These are phyloP conservation scores for Dipteronia dyeriana DNA, from an alignment of 345 rosid genomes.

Conservation along the genomic window DNA sequence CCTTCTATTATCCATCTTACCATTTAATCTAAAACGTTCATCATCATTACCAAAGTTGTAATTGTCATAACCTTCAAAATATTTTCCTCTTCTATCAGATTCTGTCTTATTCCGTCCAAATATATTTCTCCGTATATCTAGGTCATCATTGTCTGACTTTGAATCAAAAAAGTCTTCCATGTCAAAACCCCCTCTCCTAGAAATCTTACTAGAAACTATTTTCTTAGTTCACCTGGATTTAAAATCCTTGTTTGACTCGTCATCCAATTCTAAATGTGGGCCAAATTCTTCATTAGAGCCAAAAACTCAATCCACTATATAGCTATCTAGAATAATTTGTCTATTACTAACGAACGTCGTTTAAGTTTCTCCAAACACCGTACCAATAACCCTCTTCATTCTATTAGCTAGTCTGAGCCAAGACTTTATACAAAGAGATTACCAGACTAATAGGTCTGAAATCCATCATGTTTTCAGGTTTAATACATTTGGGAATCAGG, in stretches of 20 bases:
- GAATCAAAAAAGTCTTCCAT: constrained; percentile 41
- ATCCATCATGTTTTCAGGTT: too few relatives aligned
- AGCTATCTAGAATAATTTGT: too few relatives aligned
- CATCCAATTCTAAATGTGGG: constrained; percentile 58
- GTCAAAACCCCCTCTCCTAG: constrained; percentile 35
- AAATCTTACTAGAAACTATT: constrained; percentile 30
- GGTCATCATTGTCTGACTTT: constrained; percentile 40
- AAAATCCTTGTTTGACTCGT: too few relatives aligned
- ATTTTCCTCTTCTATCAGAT: constrained; percentile 34
- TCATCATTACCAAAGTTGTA: constrained; percentile 28
- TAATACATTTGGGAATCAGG: too few relatives aligned
- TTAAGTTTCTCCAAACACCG: too few relatives aligned
- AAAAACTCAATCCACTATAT: constrained; percentile 53
- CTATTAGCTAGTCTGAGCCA: too few relatives aligned
- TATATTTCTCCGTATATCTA: constrained; percentile 13
- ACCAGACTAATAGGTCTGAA: too few relatives aligned
- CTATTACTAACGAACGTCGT: too few relatives aligned
- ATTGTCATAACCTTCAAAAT: constrained; percentile 26
- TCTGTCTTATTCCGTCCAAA: constrained; percentile 30
- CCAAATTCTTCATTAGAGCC: constrained; percentile 74
- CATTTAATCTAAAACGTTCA: constrained; percentile 20
- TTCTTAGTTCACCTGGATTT: constrained; percentile 33
- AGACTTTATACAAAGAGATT: too few relatives aligned
- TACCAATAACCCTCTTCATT: too few relatives aligned
- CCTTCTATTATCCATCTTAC: constrained; percentile 43